A percentile compares a stretch with the other conserved stretches of the same genome.
Evolutionary conservation across 2,329 filamentous ascomycete genomes (phyloP).

Genomic region (Phialemonium atrogriseum): DNA sequence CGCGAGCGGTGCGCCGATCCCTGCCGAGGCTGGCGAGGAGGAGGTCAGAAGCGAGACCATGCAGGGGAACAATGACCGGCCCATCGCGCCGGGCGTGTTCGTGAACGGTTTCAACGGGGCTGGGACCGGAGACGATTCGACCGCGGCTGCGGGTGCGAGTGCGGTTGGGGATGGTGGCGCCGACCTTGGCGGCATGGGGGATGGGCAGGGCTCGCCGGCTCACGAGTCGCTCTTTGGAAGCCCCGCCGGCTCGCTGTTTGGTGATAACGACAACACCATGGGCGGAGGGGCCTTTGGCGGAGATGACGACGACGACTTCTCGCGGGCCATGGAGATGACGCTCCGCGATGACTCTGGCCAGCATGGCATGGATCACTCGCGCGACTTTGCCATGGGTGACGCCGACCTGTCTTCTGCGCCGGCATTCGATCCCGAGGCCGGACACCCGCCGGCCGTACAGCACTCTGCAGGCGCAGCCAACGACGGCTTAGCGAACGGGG

Average conservation of each 20-base stretch:
- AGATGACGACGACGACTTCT: constrained; percentile 81
- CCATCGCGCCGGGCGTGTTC: constrained; percentile 46
- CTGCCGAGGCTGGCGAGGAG: constrained; percentile 59
- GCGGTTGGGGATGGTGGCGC: constrained; percentile 19
- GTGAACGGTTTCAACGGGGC: constrained; percentile 28
- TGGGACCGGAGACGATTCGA: constrained; percentile 13
- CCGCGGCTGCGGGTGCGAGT: constrained; percentile 19
- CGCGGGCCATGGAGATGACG: constrained; percentile 57
- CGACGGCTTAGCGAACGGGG: constrained; percentile 6
- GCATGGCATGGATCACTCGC: constrained; percentile 33
- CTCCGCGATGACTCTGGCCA: constrained; percentile 28
- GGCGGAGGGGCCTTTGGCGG: constrained; percentile 60
- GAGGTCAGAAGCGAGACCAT: constrained; percentile 57
- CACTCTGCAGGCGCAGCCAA: too few species aligned
- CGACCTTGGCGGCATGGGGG: constrained; percentile 32
- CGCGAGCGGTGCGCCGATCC: constrained; percentile 64
- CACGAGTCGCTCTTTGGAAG: constrained; percentile 80
- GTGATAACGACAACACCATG: constrained; percentile 59
- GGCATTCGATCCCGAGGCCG: neutral
- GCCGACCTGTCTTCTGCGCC: constrained; percentile 7
- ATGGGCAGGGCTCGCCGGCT: constrained; percentile 58
- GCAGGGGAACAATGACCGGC: constrained; percentile 63
- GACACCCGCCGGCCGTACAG: constrained; percentile 4
- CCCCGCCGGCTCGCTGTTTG: constrained; percentile 77
- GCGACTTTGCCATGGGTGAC: constrained; percentile 24